These are phyloP conservation scores for Adansonia madagascariensis DNA, from an alignment of 441 rosid genomes.

Conservation along the genomic window DNA sequence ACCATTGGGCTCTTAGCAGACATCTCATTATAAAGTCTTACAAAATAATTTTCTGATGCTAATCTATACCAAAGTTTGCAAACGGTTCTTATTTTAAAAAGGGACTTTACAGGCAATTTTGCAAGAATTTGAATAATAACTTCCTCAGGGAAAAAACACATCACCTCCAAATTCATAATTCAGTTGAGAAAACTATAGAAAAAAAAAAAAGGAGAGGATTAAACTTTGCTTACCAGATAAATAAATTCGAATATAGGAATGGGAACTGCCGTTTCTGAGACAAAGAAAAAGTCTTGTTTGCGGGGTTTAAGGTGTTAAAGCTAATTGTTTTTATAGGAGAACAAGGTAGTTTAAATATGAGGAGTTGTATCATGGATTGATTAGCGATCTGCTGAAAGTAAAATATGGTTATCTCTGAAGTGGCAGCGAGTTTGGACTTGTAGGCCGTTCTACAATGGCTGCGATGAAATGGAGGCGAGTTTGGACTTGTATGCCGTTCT, in stretches of 20 bases:
- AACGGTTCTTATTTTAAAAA: slow-evolving; percentile 67
- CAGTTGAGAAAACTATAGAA: neutral
- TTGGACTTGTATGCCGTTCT: no score
- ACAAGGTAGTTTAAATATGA: no score
- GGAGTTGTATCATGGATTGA: no score
- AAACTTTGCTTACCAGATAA: slow-evolving; percentile 39
- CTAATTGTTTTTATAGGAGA: neutral
- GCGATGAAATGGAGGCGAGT: no score
- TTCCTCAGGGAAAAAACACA: slow-evolving; percentile 67
- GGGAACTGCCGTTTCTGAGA: neutral
- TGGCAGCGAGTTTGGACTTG: no score
- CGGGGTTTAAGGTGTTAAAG: neutral
- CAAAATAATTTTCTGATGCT: slow-evolving; percentile 61
- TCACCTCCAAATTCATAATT: slow-evolving; percentile 34
- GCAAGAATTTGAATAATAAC: slow-evolving; percentile 67
- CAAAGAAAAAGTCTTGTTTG: neutral
- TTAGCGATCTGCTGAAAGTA: no score
- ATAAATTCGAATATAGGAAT: neutral
- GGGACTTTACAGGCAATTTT: slow-evolving; percentile 72
- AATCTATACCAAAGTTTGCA: slow-evolving; percentile 74
- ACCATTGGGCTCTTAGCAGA: slow-evolving; percentile 57
- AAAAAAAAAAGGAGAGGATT: neutral
- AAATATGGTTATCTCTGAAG: no score
- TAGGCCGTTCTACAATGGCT: no score
- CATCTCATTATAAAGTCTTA: slow-evolving; percentile 51